A percentile compares a stretch with the other conserved stretches of the same genome.
Evolutionary conservation across 495 filamentous ascomycete species (phyloP).

Genomic region (Pyronema omphalodes): DNA sequence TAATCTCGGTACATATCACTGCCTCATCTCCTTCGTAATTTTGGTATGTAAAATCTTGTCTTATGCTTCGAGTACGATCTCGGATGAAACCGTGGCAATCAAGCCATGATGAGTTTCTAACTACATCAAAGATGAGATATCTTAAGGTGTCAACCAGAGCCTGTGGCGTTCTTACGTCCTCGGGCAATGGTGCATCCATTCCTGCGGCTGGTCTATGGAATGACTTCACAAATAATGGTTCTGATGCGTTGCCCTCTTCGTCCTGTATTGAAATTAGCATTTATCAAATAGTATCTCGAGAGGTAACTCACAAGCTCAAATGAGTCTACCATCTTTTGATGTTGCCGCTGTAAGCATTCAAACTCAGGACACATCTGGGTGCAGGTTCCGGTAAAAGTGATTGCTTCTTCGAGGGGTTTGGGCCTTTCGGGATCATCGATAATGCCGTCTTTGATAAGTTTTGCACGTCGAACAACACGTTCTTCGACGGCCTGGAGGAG

Average conservation of each 20-base stretch:
- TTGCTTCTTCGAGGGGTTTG: conserved; percentile 60
- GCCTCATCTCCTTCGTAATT: conserved; percentile 32
- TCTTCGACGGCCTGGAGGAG: background rate
- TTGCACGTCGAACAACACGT: background rate
- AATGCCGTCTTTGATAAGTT: conserved; percentile 32
- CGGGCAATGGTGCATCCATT: conserved; percentile 74
- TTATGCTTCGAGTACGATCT: conserved; percentile 80
- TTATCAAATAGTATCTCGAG: conserved; percentile 5
- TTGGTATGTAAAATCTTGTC: conserved; percentile 88
- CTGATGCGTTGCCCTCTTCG: conserved; percentile 17
- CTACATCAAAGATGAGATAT: conserved; percentile 62
- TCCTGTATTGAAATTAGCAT: conserved; percentile 5
- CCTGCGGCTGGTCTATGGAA: conserved; percentile 82
- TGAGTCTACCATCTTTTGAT: conserved; percentile 41
- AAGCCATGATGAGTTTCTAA: conserved; percentile 45
- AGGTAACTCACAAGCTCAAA: conserved; percentile 36
- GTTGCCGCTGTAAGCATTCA: conserved; percentile 32
- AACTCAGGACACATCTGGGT: conserved; percentile 88
- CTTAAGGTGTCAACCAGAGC: conserved; percentile 59
- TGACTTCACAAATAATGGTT: conserved; percentile 44
- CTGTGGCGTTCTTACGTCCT: conserved; percentile 68
- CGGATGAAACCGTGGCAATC: conserved; percentile 73
- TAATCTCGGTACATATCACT: conserved; percentile 71
- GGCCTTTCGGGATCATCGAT: conserved; percentile 83
- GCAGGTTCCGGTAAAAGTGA: conserved; percentile 75